A percentile compares a stretch with the other conserved stretches of the same genome.
Evolutionary conservation across 805 yeast genomes (phyloP).

Genomic region (Candida jianshihensis): DNA sequence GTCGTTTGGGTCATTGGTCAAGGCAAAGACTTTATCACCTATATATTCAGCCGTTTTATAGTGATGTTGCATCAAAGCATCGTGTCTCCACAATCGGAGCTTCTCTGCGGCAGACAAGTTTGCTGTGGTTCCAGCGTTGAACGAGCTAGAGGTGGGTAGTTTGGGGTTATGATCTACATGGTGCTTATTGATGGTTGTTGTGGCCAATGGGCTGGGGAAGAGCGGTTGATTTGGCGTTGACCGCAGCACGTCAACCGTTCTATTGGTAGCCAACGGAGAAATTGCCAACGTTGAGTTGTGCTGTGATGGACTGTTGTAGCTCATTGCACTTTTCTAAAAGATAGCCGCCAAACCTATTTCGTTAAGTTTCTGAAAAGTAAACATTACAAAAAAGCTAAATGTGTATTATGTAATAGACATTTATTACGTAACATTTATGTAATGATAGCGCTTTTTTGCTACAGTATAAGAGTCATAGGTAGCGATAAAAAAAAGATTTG

Average conservation of each 20-base stretch:
- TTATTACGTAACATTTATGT: not conserved
- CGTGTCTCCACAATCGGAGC: constrained; percentile 86
- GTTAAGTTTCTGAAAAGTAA: not conserved
- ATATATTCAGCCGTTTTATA: constrained; percentile 83
- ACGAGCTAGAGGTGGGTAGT: not conserved
- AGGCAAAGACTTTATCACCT: constrained; percentile 81
- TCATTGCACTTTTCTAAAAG: not conserved
- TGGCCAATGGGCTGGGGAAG: constrained; percentile 29
- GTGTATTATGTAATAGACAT: not conserved
- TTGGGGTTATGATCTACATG: not conserved
- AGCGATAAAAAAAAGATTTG: too few species aligned
- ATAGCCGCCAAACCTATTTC: too few species aligned
- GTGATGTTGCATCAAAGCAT: constrained; percentile 88
- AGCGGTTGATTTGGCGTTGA: constrained; percentile 42
- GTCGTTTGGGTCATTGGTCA: constrained; percentile 85
- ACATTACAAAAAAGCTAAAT: too few species aligned
- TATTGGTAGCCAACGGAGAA: constrained; percentile 48
- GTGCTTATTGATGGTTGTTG: constrained; percentile 8
- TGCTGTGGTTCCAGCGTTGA: not conserved
- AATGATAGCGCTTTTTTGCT: too few species aligned
- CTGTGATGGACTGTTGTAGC: constrained; percentile 38
- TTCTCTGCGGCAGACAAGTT: constrained; percentile 68
- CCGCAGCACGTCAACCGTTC: constrained; percentile 31
- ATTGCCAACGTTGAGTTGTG: constrained; percentile 69
- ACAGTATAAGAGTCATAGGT: constrained; percentile 1